These are phyloP conservation scores for Abrus precatorius DNA, from an alignment of 306 rosid genomes.

Conservation along the genomic window DNA sequence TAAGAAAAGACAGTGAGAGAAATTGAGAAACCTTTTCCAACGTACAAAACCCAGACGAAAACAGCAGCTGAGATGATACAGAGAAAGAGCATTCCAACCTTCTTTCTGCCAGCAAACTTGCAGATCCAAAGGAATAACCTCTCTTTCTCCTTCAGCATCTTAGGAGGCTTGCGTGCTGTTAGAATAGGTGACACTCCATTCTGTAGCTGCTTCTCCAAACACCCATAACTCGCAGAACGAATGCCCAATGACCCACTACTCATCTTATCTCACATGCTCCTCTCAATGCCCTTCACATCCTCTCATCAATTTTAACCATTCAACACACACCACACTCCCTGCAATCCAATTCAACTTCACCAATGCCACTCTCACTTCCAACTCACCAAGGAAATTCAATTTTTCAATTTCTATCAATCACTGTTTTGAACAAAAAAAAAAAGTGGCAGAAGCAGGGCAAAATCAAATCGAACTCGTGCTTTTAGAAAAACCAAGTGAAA, in stretches of 20 bases:
- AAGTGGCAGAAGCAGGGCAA: conserved; percentile 36
- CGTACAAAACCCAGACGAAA: conserved; percentile 84
- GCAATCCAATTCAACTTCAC: conserved; percentile 53
- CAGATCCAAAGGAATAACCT: conserved; percentile 78
- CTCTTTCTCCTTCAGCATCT: conserved; percentile 90
- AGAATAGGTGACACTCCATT: conserved; percentile 74
- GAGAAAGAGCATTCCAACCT: conserved; percentile 91
- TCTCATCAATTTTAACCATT: conserved; percentile 4
- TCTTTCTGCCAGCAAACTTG: conserved; percentile 84
- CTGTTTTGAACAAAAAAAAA: neutral
- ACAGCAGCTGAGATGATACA: conserved; percentile 79
- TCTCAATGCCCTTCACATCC: conserved; percentile 60
- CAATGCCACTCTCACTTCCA: conserved; percentile 45
- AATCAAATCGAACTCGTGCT: conserved; percentile 46
- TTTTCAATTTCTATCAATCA: neutral
- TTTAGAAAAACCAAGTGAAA: conserved; percentile 29
- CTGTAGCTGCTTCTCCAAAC: conserved; percentile 80
- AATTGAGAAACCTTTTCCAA: conserved; percentile 76
- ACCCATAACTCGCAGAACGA: conserved; percentile 86
- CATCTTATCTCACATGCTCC: conserved; percentile 68
- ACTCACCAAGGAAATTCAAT: conserved; percentile 43
- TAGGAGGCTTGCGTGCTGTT: conserved; percentile 72
- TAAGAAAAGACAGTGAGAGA: neutral
- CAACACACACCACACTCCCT: conserved; percentile 31
- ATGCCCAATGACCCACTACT: conserved; percentile 87